Evolutionary conservation across 768 basidiomycete genomes (phyloP), one percentile per base, ranked within the genome.

Genomic region (Phlebiopsis flavidoalba): DNA sequence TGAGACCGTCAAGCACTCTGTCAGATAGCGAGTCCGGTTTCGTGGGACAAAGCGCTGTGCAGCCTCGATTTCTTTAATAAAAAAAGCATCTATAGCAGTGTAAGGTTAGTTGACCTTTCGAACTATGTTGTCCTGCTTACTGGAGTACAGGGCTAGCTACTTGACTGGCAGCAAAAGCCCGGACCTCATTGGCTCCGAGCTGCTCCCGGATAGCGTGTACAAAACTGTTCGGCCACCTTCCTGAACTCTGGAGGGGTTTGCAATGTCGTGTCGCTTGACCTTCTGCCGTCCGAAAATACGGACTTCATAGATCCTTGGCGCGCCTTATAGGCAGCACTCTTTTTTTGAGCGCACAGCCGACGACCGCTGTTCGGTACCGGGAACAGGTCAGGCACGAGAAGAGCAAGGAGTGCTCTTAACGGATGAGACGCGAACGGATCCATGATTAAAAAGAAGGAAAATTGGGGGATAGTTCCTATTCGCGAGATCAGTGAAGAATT

Each of bases 351-450:
- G 83, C 35, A 92, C 63, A 33, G 76, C 70, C 10, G 77, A 76
- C 35, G 69, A 69, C 57, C 75, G 74, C 11, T 79, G 62, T 26
- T 75, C 78, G 4, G 74, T 73, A 14, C n/a, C n/a, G 75, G 63
- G 4, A 81, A 77, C 1, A 83, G 67, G 31, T 77, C 74, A 0
- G 92, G 90, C 14, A 84, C 86, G n/a, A 97, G 77, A 47, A 97
- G 78, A 5, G 88, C 69, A 14, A 98, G 80, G 2, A 98, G 73
- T 22, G 88, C 84, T 40, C 95, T 88, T 50, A 96, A 64, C 47
- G 95, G 91, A 65, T 98, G 96, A 0, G 96, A 95, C 37, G 89
- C 94, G 67, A 94, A 96, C 35, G 89, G 87, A 66, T 96, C 87
- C 76, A 88, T 85, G 45, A 96, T 75, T 48, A 95, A 81, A 95